Conservation (phyloP, 345 rosid genomes). For the Nephelium lappaceum region DNA sequence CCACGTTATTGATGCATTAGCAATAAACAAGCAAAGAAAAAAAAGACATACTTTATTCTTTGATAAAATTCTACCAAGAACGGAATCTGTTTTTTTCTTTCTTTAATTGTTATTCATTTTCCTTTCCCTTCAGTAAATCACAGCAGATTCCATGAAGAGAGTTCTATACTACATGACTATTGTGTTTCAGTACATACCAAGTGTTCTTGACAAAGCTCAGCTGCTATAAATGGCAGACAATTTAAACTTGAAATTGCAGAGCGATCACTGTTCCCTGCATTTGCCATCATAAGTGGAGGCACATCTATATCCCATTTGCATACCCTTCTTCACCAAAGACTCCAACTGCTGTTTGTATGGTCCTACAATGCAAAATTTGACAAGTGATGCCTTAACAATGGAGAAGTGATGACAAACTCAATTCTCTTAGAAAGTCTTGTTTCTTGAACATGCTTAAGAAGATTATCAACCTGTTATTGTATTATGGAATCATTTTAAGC, state of each 20-base stretch:
- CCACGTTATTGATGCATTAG: not conserved
- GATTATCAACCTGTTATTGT: conserved; percentile 58
- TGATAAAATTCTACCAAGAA: not conserved
- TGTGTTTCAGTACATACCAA: conserved; percentile 41
- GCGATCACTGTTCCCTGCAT: conserved; percentile 54
- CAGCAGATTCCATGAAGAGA: not conserved
- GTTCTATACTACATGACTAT: not conserved
- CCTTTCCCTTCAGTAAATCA: not conserved
- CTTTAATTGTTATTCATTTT: not conserved
- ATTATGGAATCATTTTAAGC: conserved; percentile 7
- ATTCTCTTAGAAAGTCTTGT: conserved; percentile 49
- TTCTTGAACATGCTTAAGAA: conserved; percentile 64
- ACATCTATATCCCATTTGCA: conserved; percentile 42
- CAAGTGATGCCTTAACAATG: conserved; percentile 56
- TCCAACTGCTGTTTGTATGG: conserved; percentile 80
- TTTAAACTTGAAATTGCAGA: conserved; percentile 57
- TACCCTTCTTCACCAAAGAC: conserved; percentile 59
- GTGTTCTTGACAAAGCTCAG: conserved; percentile 72
- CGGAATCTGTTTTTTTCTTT: not conserved
- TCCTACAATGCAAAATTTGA: conserved; percentile 41
- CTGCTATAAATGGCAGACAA: conserved; percentile 60
- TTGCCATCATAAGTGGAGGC: conserved; percentile 53
- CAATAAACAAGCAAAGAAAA: not conserved
- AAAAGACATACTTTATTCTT: not conserved
- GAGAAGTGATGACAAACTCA: conserved; percentile 67